Evolutionary conservation across 1,284 basidiomycete genomes (phyloP).

Genomic region (Pulveroboletus sp.): DNA sequence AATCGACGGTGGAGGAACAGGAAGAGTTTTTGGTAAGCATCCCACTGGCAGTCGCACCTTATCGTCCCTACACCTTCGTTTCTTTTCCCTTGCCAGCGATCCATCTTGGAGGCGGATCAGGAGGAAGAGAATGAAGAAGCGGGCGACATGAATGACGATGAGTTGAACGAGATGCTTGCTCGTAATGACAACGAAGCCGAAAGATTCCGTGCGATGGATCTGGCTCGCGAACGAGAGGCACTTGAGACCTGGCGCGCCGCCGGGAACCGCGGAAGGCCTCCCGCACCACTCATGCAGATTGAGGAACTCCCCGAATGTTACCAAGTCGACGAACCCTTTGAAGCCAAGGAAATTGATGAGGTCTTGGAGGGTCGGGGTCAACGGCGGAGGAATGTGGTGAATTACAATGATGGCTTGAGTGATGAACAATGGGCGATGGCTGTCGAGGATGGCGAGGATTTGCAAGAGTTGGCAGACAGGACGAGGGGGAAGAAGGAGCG

Average conservation of each 20-base stretch:
- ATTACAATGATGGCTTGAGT: conserved; percentile 91
- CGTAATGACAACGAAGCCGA: conserved; percentile 79
- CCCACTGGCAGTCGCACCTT: conserved; percentile 1
- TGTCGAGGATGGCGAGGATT: conserved; percentile 84
- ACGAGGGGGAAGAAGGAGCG: conserved; percentile 60
- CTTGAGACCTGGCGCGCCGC: conserved; percentile 68
- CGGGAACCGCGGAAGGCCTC: conserved; percentile 79
- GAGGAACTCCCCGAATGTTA: conserved; percentile 94
- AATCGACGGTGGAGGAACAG: conserved; percentile 96
- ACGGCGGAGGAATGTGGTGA: conserved; percentile 79
- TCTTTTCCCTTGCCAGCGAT: conserved; percentile 49
- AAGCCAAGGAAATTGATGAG: conserved; percentile 63
- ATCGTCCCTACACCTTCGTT: conserved; percentile 1
- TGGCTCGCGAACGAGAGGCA: conserved; percentile 73
- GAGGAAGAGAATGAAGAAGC: conserved; percentile 92
- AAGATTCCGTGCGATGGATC: conserved; percentile 85
- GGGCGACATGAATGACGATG: conserved; percentile 95
- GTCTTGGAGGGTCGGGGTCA: conserved; percentile 80
- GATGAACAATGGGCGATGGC: conserved; percentile 95
- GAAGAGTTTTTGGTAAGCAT: conserved; percentile 84
- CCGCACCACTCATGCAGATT: conserved; percentile 78
- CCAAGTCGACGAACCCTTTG: conserved; percentile 79
- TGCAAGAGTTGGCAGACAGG: conserved; percentile 70
- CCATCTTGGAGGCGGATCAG: conserved; percentile 84
- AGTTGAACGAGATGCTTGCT: conserved; percentile 92